Percentiles rank a stretch among this genome's conserved stretches.
Conservation (phyloP, 139 green algal species). For the Coccomyxa sp. region DNA sequence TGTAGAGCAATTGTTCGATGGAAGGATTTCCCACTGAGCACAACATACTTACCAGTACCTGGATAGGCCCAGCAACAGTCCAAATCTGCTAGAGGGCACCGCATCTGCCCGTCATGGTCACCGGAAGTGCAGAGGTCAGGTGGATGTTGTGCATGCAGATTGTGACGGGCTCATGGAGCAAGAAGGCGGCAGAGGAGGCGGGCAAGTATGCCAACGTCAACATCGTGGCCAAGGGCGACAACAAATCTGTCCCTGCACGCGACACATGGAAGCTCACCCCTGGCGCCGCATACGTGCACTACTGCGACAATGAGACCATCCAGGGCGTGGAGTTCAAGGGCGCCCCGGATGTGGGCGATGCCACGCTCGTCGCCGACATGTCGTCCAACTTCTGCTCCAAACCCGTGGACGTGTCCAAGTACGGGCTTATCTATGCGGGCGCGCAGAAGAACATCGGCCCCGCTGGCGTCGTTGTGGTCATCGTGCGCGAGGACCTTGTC, state of each 20-base stretch:
- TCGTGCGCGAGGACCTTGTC: constrained; percentile 94
- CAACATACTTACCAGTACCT: no score
- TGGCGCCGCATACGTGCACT: constrained; percentile 90
- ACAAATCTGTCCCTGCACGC: constrained; percentile 73
- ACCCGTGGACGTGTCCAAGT: constrained; percentile 96
- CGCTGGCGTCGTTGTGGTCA: constrained; percentile 91
- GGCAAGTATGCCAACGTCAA: constrained; percentile 68
- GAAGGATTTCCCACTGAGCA: no score
- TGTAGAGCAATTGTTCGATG: no score
- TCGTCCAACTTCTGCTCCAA: constrained; percentile 96
- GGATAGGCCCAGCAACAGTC: no score
- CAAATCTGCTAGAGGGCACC: no score
- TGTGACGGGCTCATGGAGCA: constrained; percentile 89
- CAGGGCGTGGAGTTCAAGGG: constrained; percentile 94
- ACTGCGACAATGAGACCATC: constrained; percentile 99
- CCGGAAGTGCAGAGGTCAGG: no score
- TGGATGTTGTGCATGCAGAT: constrained; percentile 29
- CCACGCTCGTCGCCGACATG: constrained; percentile 90
- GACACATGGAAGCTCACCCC: constrained; percentile 81
- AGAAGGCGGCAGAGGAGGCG: constrained; percentile 90
- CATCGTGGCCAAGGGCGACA: constrained; percentile 78
- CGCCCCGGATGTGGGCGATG: constrained; percentile 57
- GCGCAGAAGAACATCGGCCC: constrained; percentile 99
- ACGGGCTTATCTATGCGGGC: constrained; percentile 94
- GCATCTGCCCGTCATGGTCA: no score